A percentile compares a stretch with the other conserved stretches of the same genome.
Conservation (phyloP, 2,329 filamentous ascomycete genomes). For the Fusarium foetens region DNA sequence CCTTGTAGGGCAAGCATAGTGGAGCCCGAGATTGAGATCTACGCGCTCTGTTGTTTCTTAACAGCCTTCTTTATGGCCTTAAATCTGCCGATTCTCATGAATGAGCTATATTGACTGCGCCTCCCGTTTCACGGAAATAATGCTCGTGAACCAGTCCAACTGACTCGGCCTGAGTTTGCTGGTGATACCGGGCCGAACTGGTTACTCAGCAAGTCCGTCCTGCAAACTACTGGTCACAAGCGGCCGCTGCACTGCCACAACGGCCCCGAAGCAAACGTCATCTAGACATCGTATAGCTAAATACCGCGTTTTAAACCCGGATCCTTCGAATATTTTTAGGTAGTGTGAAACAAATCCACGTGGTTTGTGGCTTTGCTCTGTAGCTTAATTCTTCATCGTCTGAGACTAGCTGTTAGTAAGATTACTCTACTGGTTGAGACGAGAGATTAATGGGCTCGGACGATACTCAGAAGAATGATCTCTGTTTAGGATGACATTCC, state of each 20-base stretch:
- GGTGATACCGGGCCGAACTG: neutral
- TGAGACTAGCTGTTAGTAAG: neutral
- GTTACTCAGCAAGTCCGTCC: neutral
- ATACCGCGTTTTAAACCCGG: neutral
- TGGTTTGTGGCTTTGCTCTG: neutral
- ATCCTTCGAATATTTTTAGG: neutral
- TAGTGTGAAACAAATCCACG: neutral
- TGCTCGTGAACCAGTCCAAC: rapidly evolving
- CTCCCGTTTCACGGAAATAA: rapidly evolving
- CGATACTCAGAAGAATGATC: rapidly evolving
- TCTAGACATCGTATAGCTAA: neutral
- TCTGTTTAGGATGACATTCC: rapidly evolving
- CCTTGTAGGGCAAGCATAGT: neutral
- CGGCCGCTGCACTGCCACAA: neutral
- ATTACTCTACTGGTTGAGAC: rapidly evolving
- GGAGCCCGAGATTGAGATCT: neutral
- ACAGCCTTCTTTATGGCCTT: neutral
- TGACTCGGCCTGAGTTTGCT: neutral
- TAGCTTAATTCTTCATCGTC: neutral
- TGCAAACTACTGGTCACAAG: neutral
- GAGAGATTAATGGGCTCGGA: too few relatives aligned
- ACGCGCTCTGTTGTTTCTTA: neutral
- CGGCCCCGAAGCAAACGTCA: neutral
- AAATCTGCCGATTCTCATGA: rapidly evolving
- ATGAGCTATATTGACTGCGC: rapidly evolving